phyloP scores from a whole-genome alignment of 805 yeast genomes.

The Candida pseudofarinosa region DNA sequence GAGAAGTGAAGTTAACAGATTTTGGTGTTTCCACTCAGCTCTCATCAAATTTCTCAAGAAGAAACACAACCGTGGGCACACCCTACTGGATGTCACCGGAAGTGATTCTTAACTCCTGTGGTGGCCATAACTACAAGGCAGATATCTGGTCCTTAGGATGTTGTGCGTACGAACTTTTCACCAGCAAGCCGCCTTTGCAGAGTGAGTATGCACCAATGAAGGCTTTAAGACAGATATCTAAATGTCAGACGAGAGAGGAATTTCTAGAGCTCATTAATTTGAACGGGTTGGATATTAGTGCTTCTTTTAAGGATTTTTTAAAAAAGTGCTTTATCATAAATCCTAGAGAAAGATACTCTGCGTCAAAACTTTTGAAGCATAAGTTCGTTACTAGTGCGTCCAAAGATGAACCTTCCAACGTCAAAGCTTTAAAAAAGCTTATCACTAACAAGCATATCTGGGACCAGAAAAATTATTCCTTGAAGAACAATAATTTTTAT shows the following conservation, averaged over 20 bases:
- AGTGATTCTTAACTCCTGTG: slow-evolving; percentile 52
- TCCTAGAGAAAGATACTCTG: slow-evolving; percentile 28
- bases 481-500: slow-evolving; percentile 27
- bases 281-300: slow-evolving; percentile 17
- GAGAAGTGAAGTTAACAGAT: slow-evolving; percentile 41
- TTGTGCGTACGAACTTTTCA: slow-evolving; percentile 68
- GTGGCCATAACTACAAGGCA: slow-evolving; percentile 54
- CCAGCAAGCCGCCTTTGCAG: slow-evolving; percentile 68
- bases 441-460: slow-evolving; percentile 34
- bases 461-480: slow-evolving; percentile 36
- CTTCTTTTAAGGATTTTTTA: slow-evolving; percentile 27
- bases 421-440: slow-evolving; percentile 22
- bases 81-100: slow-evolving; percentile 69
- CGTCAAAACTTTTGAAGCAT: slow-evolving; percentile 30
- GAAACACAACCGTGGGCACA: slow-evolving; percentile 50
- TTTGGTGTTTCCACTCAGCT: slow-evolving; percentile 45
- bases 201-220: slow-evolving; percentile 38
- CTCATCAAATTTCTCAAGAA: slow-evolving; percentile 36
- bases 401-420: slow-evolving; percentile 7
- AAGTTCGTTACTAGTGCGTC: slow-evolving; percentile 23
- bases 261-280: slow-evolving; percentile 27
- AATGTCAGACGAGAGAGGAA: slow-evolving; percentile 26
- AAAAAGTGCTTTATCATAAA: slow-evolving; percentile 30
- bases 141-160: slow-evolving; percentile 82
- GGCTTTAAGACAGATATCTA: slow-evolving; percentile 37